Conservation (phyloP, 2,329 filamentous ascomycete genomes). For the Exophiala sp. region DNA sequence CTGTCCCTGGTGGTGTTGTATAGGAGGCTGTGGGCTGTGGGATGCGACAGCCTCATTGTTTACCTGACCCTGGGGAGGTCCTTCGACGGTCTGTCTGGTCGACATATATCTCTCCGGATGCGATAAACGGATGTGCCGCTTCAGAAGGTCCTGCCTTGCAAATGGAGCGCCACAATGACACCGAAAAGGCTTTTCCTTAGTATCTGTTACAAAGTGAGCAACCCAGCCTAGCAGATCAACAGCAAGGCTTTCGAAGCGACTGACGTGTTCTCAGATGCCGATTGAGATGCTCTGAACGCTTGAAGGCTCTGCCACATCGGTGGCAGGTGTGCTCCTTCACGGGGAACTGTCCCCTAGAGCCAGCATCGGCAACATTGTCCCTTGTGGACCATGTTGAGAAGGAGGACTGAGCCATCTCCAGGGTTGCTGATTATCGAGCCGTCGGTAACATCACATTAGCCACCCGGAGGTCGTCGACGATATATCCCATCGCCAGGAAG, state of each 20-base stretch:
- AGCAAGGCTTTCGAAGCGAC: not conserved
- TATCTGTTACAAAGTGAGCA: constrained; percentile 24
- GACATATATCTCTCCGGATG: constrained; percentile 1
- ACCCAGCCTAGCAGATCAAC: not conserved
- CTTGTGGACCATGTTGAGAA: not conserved
- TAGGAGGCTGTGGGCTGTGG: not conserved
- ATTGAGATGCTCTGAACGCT: not conserved
- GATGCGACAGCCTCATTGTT: not conserved
- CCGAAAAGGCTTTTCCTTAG: constrained; percentile 37
- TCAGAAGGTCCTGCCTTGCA: constrained; percentile 3
- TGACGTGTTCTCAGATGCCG: not conserved
- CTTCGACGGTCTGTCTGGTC: not conserved
- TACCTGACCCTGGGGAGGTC: not conserved
- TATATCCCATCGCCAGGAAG: no score
- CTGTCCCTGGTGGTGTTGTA: not conserved
- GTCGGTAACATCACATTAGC: no score
- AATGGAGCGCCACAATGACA: constrained; percentile 32
- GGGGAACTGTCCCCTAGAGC: not conserved
- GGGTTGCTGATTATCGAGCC: no score
- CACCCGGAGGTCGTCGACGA: no score
- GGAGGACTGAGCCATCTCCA: not conserved
- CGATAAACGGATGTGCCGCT: not conserved
- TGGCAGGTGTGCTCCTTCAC: not conserved
- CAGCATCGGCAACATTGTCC: not conserved
- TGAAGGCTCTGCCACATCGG: not conserved